These are phyloP conservation scores for Domatiomyces catenatus DNA, from an alignment of 2,329 filamentous ascomycete species.

Conservation along the genomic window DNA sequence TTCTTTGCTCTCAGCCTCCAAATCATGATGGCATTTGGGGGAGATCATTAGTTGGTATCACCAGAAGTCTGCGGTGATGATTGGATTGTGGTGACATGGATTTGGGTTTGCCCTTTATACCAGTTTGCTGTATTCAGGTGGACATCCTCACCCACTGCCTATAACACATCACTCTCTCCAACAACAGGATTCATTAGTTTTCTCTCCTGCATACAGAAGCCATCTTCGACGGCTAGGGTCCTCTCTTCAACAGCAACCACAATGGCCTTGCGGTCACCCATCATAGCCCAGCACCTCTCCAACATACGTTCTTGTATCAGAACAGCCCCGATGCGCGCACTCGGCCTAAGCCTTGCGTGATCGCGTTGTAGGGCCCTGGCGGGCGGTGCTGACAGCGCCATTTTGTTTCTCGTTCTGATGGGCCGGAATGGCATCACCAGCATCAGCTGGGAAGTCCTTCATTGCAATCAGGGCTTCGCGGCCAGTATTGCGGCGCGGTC, in stretches of 20 bases:
- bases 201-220: background rate
- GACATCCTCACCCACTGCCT: no score
- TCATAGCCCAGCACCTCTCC: background rate
- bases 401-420: constrained; percentile 17
- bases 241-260: background rate
- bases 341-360: constrained; percentile 31
- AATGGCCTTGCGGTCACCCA: background rate
- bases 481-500: constrained; percentile 44
- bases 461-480: constrained; percentile 78
- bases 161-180: no score
- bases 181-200: background rate
- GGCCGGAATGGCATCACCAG: constrained; percentile 4
- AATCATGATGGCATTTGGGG: no score
- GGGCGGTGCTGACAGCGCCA: constrained; percentile 24
- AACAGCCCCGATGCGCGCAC: constrained; percentile 4
- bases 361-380: constrained; percentile 30
- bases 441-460: constrained; percentile 49
- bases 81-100: no score
- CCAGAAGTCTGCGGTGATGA: no score
- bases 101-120: no score
- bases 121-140: no score
- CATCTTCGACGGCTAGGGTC: background rate
- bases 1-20: no score
- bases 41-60: no score
- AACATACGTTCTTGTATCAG: background rate